These are phyloP conservation scores for Candida broadrunensis DNA, from an alignment of 805 yeast genomes.

Conservation along the genomic window DNA sequence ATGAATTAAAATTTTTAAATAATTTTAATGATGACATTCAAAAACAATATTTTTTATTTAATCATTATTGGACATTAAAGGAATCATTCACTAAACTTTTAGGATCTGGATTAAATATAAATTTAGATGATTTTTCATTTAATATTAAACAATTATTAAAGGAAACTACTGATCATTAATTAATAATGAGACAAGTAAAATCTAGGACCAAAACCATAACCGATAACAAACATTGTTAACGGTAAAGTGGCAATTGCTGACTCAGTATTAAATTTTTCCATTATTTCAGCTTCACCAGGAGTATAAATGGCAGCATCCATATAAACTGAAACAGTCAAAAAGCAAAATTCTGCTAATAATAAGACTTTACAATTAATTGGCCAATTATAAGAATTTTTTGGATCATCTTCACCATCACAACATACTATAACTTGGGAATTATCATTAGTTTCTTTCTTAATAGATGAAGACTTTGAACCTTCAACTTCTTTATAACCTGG, in stretches of 20 bases:
- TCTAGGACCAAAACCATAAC: constrained; percentile 63
- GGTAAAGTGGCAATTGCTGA: constrained; percentile 38
- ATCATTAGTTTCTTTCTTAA: background rate
- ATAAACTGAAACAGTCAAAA: constrained; percentile 47
- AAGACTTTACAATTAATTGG: constrained; percentile 29
- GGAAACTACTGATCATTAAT: constrained; percentile 48
- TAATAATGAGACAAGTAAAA: constrained; percentile 56
- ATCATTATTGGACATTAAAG: constrained; percentile 75
- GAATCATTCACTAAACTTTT: constrained; percentile 69
- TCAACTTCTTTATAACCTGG: background rate
- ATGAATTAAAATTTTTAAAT: constrained; percentile 32
- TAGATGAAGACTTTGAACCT: background rate
- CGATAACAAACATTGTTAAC: constrained; percentile 49
- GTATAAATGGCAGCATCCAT: constrained; percentile 52
- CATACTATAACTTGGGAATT: constrained; percentile 13
- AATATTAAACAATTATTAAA: constrained; percentile 3
- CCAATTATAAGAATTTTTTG: constrained; percentile 55
- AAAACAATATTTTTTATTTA: constrained; percentile 34
- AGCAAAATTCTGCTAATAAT: constrained; percentile 31
- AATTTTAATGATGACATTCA: constrained; percentile 8
- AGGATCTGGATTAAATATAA: constrained; percentile 53
- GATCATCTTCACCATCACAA: constrained; percentile 40
- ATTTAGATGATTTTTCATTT: constrained; percentile 17
- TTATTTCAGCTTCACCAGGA: constrained; percentile 45
- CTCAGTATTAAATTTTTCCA: constrained; percentile 40